Evolutionary conservation across 345 rosid species (phyloP).

Genomic region (Eucalyptus melliodora): DNA sequence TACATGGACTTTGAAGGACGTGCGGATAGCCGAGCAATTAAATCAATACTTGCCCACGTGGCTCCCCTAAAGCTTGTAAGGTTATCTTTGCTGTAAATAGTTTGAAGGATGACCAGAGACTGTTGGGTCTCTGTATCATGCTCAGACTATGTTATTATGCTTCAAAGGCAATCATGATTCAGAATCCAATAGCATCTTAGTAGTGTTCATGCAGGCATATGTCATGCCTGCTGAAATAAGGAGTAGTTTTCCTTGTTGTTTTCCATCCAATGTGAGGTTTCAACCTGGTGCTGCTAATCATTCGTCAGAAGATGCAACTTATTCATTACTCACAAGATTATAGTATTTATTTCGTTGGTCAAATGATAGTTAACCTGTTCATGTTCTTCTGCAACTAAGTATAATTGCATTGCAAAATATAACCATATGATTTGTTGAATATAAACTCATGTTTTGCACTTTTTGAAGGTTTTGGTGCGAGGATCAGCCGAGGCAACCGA

Average conservation of each 20-base stretch:
- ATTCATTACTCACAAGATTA: not conserved
- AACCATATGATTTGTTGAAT: not conserved
- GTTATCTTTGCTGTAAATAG: not conserved
- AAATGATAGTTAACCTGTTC: not conserved
- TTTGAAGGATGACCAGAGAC: not conserved
- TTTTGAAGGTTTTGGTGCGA: constrained; percentile 80
- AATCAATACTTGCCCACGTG: constrained; percentile 87
- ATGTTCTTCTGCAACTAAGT: not conserved
- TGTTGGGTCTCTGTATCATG: not conserved
- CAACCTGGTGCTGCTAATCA: not conserved
- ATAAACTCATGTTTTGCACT: not conserved
- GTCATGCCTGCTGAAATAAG: not conserved
- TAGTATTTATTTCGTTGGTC: not conserved
- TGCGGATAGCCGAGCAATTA: constrained; percentile 89
- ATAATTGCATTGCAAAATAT: not conserved
- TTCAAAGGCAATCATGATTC: not conserved
- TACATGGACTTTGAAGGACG: constrained; percentile 95
- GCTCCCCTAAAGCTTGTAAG: constrained; percentile 93
- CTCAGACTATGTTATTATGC: not conserved
- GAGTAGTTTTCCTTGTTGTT: not conserved
- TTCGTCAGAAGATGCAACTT: not conserved
- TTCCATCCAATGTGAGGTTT: not conserved
- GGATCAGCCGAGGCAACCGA: constrained; percentile 98
- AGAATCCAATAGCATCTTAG: not conserved
- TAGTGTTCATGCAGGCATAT: not conserved